Evolutionary conservation across 805 yeast species (phyloP), one percentile per base, ranked within the genome.

Genomic region (Yarrowia keelungensis): DNA sequence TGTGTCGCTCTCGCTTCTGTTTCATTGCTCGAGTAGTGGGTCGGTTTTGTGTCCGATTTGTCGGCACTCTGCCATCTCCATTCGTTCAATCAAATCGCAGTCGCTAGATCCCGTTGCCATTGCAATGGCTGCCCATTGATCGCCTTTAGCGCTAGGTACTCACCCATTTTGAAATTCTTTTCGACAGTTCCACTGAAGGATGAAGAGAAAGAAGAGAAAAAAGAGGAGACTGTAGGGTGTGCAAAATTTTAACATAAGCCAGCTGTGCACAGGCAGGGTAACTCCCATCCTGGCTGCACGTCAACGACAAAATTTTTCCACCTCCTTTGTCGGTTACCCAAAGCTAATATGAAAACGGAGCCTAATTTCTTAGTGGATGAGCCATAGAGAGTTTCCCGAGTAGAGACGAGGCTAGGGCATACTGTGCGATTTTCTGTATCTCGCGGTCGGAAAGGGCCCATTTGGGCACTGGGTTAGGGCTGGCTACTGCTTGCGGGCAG

Each of bases 81-180:
- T 41, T 14, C 43, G n/a, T 38, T 38, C 12, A 16, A 19, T 46
- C 50, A 46, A 46, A 26, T 26, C 32, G 32, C 32, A 26, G 32
- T 26, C 32, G 32, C 32, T 26, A 26, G 32, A 26, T 26, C 32
- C 32, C 35, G 12, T 46, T 11, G n/a, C 50, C 15, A 46, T 26
- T 26, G 32, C 32, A 3, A 26, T 26, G 32, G 32, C 32, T 26
- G 32, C 32, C 9, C 50, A 22, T 22, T 19, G 49, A 12, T 45
- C 9, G 22, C 49, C 12, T 45, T 12, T 46, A 2, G 8, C 22
- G 32, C n/a, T 4, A 7, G 15, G 46, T 61, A 73, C 77, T 47
- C 73, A 75, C 77, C 78, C 78, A 75, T 75, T 71, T 70, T 75
- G 72, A 72, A 73, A 2, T 62, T 62, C 56, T 62, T 62, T 46